Percentiles rank a stretch among this genome's conserved stretches.
These are phyloP conservation scores for Colletotrichum phormii DNA, from an alignment of 2,329 filamentous ascomycete genomes.

Conservation along the genomic window DNA sequence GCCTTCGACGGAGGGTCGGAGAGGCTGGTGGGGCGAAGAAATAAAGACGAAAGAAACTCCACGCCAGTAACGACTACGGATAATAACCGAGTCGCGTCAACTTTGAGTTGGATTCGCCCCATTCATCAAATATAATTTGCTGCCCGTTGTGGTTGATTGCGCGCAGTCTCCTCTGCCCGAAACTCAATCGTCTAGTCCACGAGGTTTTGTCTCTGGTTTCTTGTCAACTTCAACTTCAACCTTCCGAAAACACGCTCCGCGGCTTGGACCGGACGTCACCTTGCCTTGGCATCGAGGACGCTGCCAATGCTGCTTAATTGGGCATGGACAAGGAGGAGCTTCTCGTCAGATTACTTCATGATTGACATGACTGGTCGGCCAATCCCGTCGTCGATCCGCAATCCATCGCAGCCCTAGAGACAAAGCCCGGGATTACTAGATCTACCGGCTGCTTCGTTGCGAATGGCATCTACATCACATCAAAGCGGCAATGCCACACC, in stretches of 20 bases:
- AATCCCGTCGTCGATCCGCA: not conserved
- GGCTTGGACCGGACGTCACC: no score
- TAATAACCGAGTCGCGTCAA: not conserved
- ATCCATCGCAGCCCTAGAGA: not conserved
- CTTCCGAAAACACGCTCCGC: not conserved
- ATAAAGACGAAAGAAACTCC: not conserved
- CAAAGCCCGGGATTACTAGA: no score
- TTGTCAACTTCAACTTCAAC: not conserved
- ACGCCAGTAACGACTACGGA: not conserved
- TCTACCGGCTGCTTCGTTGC: no score
- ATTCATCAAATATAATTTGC: not conserved
- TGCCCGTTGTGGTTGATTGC: no score
- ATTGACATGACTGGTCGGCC: not conserved
- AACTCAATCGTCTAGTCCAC: not conserved
- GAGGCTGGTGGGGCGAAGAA: not conserved
- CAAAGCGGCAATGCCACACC: not conserved
- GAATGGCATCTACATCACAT: constrained; percentile 8
- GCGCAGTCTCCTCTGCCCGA: no score
- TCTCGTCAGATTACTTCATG: not conserved
- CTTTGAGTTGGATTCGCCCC: not conserved
- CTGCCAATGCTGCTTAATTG: constrained; percentile 1
- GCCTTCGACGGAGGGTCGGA: not conserved
- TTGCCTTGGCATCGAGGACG: not conserved
- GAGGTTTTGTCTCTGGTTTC: not conserved
- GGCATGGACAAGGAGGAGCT: constrained; percentile 10